A percentile compares a stretch with the other conserved stretches of the same genome.
Evolutionary conservation across 495 filamentous ascomycete species (phyloP).

Genomic region (Neurospora hispaniola): DNA sequence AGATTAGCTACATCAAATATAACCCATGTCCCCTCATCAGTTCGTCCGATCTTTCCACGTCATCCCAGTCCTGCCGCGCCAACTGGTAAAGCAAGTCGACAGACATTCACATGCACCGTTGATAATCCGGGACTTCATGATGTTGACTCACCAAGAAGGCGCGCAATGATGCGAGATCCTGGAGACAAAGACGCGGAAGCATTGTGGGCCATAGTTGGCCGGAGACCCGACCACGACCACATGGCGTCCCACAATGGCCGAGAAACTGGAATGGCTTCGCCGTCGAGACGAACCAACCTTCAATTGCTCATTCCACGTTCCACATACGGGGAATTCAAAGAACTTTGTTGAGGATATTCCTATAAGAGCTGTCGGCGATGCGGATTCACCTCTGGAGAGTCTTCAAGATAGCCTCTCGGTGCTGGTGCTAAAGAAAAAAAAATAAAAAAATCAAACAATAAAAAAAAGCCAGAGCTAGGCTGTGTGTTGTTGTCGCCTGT

Average conservation of each 20-base stretch:
- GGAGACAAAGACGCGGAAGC: conserved; percentile 8
- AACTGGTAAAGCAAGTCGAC: neutral
- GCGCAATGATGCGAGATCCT: conserved; percentile 12
- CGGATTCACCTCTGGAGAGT: neutral
- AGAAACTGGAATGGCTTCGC: conserved; percentile 7
- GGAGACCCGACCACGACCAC: conserved; percentile 16
- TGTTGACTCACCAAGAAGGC: conserved; percentile 1
- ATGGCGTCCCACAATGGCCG: conserved; percentile 9
- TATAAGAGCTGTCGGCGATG: neutral
- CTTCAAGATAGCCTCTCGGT: neutral
- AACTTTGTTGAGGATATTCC: neutral
- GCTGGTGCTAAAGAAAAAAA: neutral
- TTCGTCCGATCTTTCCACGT: neutral
- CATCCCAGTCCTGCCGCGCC: conserved; percentile 4
- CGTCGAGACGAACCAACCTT: conserved; percentile 12
- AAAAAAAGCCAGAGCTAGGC: neutral
- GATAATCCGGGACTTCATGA: neutral
- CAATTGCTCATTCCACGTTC: conserved; percentile 9
- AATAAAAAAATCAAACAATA: too few relatives aligned
- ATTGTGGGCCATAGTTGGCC: conserved; percentile 17
- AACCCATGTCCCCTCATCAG: neutral
- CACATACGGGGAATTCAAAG: neutral
- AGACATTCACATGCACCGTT: neutral
- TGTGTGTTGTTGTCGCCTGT: neutral
- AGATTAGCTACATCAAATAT: neutral